Conservation (phyloP, 176 grass and related monocot species). For the Musa itinerans region DNA sequence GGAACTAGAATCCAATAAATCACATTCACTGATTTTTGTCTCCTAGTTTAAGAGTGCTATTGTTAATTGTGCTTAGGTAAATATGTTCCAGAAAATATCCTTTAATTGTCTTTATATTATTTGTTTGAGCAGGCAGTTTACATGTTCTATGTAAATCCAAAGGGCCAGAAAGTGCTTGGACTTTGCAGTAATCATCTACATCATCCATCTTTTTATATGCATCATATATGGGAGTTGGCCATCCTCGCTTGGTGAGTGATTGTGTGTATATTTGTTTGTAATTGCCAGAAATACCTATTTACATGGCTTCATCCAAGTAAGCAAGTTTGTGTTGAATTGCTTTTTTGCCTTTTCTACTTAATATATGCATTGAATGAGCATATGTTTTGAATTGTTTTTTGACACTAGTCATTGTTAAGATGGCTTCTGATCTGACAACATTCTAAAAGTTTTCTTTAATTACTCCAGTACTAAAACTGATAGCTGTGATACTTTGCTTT, state of each 20-base stretch:
- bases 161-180: constrained; percentile 91
- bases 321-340: constrained; percentile 1
- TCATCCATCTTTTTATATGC: constrained; percentile 95
- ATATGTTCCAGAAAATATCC: neutral
- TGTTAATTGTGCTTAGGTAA: too few relatives aligned
- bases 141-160: constrained; percentile 76
- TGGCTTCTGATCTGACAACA: too few relatives aligned
- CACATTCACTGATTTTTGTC: too few relatives aligned
- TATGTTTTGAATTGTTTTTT: too few relatives aligned
- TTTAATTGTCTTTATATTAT: constrained; percentile 22
- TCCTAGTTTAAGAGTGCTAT: too few relatives aligned
- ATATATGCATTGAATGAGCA: too few relatives aligned
- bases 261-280: constrained; percentile 79
- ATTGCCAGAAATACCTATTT: constrained; percentile 67
- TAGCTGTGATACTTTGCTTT: too few relatives aligned
- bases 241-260: constrained; percentile 75
- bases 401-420: too few relatives aligned
- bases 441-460: too few relatives aligned
- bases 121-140: constrained; percentile 48
- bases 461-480: too few relatives aligned
- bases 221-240: constrained; percentile 96
- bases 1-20: too few relatives aligned
- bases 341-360: too few relatives aligned
- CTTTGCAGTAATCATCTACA: constrained; percentile 79
- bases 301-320: constrained; percentile 82